These are phyloP conservation scores for Sanghuangporus baumii DNA, from an alignment of 1,284 basidiomycete species.

Conservation along the genomic window DNA sequence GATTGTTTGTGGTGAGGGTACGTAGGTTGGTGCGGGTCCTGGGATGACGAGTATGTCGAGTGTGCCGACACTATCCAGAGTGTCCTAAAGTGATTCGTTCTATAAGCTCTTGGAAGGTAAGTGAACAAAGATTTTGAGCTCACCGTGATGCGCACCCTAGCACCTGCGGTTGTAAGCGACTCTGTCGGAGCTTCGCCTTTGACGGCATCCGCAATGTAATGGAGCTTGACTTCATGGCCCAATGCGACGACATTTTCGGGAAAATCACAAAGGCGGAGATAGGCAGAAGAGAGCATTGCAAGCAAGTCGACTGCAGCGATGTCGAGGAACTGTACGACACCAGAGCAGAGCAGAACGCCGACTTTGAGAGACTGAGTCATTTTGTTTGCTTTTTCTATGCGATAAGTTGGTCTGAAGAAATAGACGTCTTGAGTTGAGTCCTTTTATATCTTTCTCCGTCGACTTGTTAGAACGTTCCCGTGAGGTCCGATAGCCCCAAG, in stretches of 20 bases:
- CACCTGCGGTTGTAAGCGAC: not conserved
- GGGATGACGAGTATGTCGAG: conserved; percentile 16
- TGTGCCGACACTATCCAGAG: conserved; percentile 9
- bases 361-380: conserved; percentile 1
- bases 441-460: not conserved
- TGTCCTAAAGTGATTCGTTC: not conserved
- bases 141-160: conserved; percentile 6
- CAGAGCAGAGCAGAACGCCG: conserved; percentile 6
- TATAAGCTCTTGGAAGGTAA: too few species aligned
- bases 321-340: conserved; percentile 12
- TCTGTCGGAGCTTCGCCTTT: conserved; percentile 2
- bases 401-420: not conserved
- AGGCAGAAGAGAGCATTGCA: not conserved
- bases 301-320: conserved; percentile 15
- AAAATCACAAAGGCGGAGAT: not conserved
- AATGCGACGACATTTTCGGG: conserved; percentile 3
- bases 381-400: not conserved
- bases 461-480: not conserved
- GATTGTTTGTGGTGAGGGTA: not conserved
- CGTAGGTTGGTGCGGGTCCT: conserved; percentile 10
- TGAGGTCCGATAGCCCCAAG: too few species aligned
- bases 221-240: conserved; percentile 6
- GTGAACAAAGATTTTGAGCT: not conserved
- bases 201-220: conserved; percentile 11
- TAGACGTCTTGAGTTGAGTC: not conserved